A percentile compares a stretch with the other conserved stretches of the same genome.
phyloP scores from a whole-genome alignment of 2,329 filamentous ascomycete species.

The Fusarium palustre region DNA sequence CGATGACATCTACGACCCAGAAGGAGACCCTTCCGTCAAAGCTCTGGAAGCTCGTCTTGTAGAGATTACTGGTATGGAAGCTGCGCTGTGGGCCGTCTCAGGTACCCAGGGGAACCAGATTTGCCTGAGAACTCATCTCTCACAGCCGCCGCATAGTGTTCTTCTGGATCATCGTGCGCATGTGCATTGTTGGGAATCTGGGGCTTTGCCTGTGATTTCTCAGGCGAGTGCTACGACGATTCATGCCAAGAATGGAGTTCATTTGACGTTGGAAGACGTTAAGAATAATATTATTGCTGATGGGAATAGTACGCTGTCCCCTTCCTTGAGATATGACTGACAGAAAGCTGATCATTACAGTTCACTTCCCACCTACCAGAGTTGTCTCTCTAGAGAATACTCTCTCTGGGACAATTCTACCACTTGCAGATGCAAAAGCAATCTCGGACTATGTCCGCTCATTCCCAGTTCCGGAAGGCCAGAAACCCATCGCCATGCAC shows the following conservation, averaged over 20 bases:
- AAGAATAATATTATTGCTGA: constrained; percentile 53
- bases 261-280: constrained; percentile 81
- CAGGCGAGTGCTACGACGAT: constrained; percentile 76
- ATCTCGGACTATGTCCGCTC: constrained; percentile 75
- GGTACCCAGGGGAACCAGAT: constrained; percentile 48
- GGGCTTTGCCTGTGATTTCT: constrained; percentile 73
- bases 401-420: constrained; percentile 79
- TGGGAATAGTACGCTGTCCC: constrained; percentile 40
- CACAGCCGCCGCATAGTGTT: constrained; percentile 46
- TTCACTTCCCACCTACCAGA: constrained; percentile 81
- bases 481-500: constrained; percentile 72
- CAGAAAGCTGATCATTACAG: constrained; percentile 61
- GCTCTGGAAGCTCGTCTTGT: constrained; percentile 40
- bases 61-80: constrained; percentile 46
- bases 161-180: constrained; percentile 75
- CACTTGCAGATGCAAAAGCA: constrained; percentile 72
- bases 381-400: constrained; percentile 87
- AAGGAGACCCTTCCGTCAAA: constrained; percentile 46
- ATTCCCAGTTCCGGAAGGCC: constrained; percentile 46
- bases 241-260: constrained; percentile 73
- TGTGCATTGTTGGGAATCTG: constrained; percentile 74
- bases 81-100: constrained; percentile 45
- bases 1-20: constrained; percentile 47
- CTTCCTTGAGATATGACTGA: not conserved
- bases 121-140: constrained; percentile 46